phyloP scores from a whole-genome alignment of 208 protist species.

The Crithidia acanthocephali region DNA sequence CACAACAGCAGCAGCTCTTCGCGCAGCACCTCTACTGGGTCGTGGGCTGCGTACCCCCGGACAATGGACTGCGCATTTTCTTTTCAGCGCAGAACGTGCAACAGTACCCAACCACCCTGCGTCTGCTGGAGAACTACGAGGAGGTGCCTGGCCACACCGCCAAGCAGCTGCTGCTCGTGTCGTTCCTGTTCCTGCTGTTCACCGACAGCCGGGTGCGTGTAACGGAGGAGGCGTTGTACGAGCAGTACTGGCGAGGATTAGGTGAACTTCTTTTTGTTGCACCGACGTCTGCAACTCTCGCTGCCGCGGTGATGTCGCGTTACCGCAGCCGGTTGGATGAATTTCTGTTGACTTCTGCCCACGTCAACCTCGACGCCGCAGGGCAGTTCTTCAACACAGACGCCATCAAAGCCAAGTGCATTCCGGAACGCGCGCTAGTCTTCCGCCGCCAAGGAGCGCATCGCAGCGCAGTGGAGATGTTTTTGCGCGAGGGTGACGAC shows the following conservation, averaged over 20 bases:
- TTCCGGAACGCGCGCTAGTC: constrained; percentile 61
- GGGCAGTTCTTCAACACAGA: constrained; percentile 49
- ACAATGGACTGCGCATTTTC: constrained; percentile 21
- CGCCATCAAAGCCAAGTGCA: constrained; percentile 27
- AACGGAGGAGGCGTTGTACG: constrained; percentile 19
- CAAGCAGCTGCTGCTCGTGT: constrained; percentile 12
- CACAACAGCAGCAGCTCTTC: constrained; percentile 10
- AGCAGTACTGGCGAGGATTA: constrained; percentile 28
- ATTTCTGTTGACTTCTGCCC: constrained; percentile 49
- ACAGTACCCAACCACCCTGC: constrained; percentile 15
- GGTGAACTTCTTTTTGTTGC: constrained; percentile 28
- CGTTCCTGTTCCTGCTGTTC: constrained; percentile 24
- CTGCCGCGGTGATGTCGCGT: neutral
- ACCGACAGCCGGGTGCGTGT: constrained; percentile 10
- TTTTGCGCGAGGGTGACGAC: constrained; percentile 46
- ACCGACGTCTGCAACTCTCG: neutral
- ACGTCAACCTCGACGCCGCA: constrained; percentile 35
- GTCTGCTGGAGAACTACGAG: constrained; percentile 17
- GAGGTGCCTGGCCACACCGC: neutral
- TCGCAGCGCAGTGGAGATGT: constrained; percentile 64
- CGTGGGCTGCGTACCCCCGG: constrained; percentile 17
- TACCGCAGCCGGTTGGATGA: constrained; percentile 37
- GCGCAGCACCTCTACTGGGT: constrained; percentile 29
- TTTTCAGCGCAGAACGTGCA: constrained; percentile 20
- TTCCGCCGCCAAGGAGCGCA: constrained; percentile 63